Evolutionary conservation across 257 asterid species (phyloP).

Genomic region (Nicotiana benthamiana): DNA sequence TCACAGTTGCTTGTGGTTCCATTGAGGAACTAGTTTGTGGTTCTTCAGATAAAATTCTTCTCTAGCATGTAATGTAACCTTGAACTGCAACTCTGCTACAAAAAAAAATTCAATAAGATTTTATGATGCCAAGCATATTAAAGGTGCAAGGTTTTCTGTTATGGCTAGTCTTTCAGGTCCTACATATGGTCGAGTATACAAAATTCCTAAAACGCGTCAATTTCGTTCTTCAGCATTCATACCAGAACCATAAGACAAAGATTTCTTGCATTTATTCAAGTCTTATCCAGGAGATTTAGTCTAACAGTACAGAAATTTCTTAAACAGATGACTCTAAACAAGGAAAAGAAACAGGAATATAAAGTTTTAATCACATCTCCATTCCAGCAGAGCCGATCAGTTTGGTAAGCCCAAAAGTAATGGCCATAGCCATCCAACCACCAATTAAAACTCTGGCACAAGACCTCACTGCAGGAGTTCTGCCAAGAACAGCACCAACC

Average conservation of each 20-base stretch:
- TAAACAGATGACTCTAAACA: background rate
- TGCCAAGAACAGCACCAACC: conserved; percentile 52
- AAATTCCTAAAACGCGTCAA: background rate
- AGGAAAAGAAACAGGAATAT: background rate
- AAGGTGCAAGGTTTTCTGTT: background rate
- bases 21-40: too few species aligned
- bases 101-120: background rate
- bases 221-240: background rate
- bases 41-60: background rate
- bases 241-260: background rate
- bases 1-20: too few species aligned
- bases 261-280: background rate
- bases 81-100: background rate
- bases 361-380: conserved; percentile 20
- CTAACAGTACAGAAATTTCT: background rate
- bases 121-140: background rate
- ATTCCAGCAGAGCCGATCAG: conserved; percentile 38
- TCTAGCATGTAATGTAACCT: background rate
- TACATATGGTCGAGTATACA: background rate
- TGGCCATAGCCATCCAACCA: conserved; percentile 77
- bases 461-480: conserved; percentile 31
- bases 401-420: conserved; percentile 64
- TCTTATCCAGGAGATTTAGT: background rate
- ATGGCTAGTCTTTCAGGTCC: too few species aligned
- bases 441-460: conserved; percentile 54